A percentile compares a stretch with the other conserved stretches of the same genome.
Conservation (phyloP, 176 grass and related monocot species). For the Lolium multiflorum region DNA sequence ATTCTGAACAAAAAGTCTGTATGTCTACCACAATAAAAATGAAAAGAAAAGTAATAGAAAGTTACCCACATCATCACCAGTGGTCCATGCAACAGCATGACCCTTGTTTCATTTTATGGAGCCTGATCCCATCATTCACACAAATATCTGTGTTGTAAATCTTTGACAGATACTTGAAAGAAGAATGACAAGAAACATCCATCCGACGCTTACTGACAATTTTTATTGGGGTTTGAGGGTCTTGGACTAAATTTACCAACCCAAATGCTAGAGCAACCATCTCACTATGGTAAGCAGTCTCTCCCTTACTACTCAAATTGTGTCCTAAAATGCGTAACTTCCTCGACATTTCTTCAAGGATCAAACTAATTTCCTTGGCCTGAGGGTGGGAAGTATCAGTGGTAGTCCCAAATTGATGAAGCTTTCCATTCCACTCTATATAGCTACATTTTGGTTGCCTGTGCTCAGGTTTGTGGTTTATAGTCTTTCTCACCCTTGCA, state of each 20-base stretch:
- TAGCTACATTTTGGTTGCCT: conserved; percentile 26
- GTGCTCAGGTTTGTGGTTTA: conserved; percentile 25
- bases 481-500: conserved; percentile 52
- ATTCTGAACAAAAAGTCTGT: background rate
- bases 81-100: conserved; percentile 51
- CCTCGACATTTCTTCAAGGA: conserved; percentile 35
- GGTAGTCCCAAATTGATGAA: conserved; percentile 36
- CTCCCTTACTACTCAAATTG: background rate
- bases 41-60: background rate
- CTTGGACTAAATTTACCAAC: conserved; percentile 20
- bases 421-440: conserved; percentile 25
- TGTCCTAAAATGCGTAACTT: conserved; percentile 28
- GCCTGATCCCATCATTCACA: conserved; percentile 38
- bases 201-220: conserved; percentile 22
- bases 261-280: conserved; percentile 45
- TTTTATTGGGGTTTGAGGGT: conserved; percentile 35
- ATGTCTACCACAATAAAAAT: background rate
- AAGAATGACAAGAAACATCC: conserved; percentile 18
- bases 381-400: conserved; percentile 21
- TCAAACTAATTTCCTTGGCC: conserved; percentile 31
- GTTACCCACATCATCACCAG: conserved; percentile 11
- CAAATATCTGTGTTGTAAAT: conserved; percentile 42
- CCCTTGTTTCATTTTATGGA: conserved; percentile 40
- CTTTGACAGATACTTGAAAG: conserved; percentile 36
- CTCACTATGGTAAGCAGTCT: conserved; percentile 37